Evolutionary conservation across 2,329 filamentous ascomycete species (phyloP).

Genomic region (Fusarium piperis): DNA sequence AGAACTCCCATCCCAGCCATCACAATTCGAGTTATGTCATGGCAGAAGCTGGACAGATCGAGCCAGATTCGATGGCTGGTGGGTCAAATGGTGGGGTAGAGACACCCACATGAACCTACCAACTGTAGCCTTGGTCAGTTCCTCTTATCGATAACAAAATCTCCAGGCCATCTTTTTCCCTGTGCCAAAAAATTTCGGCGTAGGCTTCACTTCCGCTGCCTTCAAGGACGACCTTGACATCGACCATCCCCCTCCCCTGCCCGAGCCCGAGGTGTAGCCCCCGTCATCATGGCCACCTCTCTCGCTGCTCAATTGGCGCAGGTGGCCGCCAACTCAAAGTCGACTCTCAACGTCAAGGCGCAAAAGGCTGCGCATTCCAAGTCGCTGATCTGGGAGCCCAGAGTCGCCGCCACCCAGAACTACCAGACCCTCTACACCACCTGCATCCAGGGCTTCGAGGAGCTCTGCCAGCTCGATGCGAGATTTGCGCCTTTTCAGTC

Average conservation of each 20-base stretch:
- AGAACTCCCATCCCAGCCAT: neutral
- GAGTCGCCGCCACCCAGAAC: conserved; percentile 85
- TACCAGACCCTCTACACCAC: conserved; percentile 89
- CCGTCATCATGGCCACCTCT: conserved; percentile 76
- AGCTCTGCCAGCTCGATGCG: conserved; percentile 86
- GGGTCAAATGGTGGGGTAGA: conserved; percentile 23
- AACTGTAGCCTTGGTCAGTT: neutral
- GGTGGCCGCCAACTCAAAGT: conserved; percentile 89
- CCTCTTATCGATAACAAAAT: conserved; percentile 47
- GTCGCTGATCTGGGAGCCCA: conserved; percentile 91
- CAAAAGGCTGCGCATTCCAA: conserved; percentile 93
- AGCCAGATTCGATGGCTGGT: conserved; percentile 1
- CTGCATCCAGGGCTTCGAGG: conserved; percentile 89
- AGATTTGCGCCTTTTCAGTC: conserved; percentile 79
- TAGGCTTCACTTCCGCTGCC: conserved; percentile 36
- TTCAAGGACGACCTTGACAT: conserved; percentile 26
- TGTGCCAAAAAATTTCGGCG: conserved; percentile 46
- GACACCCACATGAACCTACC: neutral
- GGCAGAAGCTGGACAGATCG: neutral
- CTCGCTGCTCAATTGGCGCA: conserved; percentile 94
- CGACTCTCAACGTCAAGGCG: conserved; percentile 90
- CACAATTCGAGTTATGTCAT: neutral
- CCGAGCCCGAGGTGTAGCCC: conserved; percentile 39
- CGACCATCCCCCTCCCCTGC: conserved; percentile 32
- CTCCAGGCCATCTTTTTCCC: conserved; percentile 33